A percentile compares a stretch with the other conserved stretches of the same genome.
These are phyloP conservation scores for Limonium bicolor DNA, from an alignment of 148 eudicot species.

Conservation along the genomic window DNA sequence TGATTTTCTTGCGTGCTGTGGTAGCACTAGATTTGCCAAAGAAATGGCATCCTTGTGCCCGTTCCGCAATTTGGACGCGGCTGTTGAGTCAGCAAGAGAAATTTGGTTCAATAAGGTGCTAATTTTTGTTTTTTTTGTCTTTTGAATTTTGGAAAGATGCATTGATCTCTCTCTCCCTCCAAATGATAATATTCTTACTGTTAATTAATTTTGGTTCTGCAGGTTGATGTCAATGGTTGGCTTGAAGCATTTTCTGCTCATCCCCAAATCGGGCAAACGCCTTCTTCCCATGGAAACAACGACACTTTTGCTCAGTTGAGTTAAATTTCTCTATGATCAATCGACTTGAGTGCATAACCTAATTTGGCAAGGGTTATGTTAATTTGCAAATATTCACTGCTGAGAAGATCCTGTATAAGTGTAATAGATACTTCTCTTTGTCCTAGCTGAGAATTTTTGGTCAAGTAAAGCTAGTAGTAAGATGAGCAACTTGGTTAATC, in stretches of 20 bases:
- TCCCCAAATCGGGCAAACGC: constrained; percentile 64
- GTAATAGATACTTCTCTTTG: too few species aligned
- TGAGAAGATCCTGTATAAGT: too few species aligned
- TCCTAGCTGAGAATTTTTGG: too few species aligned
- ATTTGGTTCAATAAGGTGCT: constrained; percentile 80
- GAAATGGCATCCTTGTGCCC: constrained; percentile 50
- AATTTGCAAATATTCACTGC: too few species aligned
- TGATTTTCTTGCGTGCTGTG: constrained; percentile 52
- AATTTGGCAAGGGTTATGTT: too few species aligned
- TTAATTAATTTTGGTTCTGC: not conserved
- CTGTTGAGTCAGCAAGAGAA: constrained; percentile 42
- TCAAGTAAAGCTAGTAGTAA: too few species aligned
- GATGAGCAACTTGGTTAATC: too few species aligned
- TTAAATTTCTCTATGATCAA: too few species aligned
- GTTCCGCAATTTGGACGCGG: constrained; percentile 27
- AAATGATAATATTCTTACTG: not conserved
- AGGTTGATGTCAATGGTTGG: constrained; percentile 94
- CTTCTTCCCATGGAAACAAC: constrained; percentile 23
- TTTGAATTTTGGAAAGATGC: too few species aligned
- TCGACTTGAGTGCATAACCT: too few species aligned
- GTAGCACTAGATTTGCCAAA: constrained; percentile 57
- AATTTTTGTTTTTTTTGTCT: not conserved
- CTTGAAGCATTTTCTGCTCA: constrained; percentile 84
- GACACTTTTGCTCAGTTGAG: constrained; percentile 64
- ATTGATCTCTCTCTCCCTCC: not conserved